phyloP scores from a whole-genome alignment of 2,329 filamentous ascomycete species.

The Xylaria sp. region DNA sequence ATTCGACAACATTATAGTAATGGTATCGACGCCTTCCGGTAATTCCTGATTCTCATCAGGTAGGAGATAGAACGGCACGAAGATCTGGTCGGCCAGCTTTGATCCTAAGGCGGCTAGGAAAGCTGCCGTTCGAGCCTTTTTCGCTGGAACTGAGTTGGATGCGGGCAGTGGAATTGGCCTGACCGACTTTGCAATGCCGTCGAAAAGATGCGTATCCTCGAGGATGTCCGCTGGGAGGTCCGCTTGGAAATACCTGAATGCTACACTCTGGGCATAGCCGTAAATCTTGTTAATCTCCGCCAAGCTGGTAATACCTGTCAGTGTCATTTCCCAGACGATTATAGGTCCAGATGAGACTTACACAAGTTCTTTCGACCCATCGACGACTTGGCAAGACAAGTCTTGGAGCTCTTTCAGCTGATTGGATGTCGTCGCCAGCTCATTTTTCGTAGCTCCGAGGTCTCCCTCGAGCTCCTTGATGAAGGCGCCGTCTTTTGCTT shows the following conservation, averaged over 20 bases:
- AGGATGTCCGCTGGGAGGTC: slow-evolving; percentile 26
- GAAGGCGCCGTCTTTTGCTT: slow-evolving; percentile 14
- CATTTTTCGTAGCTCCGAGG: slow-evolving; percentile 6
- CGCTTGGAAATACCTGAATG: slow-evolving; percentile 18
- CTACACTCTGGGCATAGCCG: slow-evolving; percentile 13
- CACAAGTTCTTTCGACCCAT: slow-evolving; percentile 26
- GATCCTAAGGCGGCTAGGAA: slow-evolving; percentile 23
- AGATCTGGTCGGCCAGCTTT: slow-evolving; percentile 22
- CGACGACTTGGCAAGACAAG: slow-evolving; percentile 23
- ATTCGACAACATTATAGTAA: slow-evolving; percentile 25
- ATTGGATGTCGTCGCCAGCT: slow-evolving; percentile 4
- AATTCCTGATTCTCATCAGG: slow-evolving; percentile 9
- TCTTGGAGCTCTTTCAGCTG: slow-evolving; percentile 27
- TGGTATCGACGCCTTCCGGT: slow-evolving; percentile 16
- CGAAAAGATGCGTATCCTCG: slow-evolving; percentile 10
- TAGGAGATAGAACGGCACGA: slow-evolving; percentile 27
- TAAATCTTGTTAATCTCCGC: slow-evolving; percentile 32
- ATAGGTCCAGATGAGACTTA: slow-evolving; percentile 17
- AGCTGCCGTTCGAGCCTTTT: slow-evolving; percentile 27
- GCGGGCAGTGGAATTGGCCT: slow-evolving; percentile 23
- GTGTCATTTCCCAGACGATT: neutral
- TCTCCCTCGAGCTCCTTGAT: slow-evolving; percentile 22
- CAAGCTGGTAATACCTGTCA: slow-evolving; percentile 24
- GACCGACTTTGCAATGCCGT: neutral
- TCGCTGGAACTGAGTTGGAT: slow-evolving; percentile 28